Conservation (phyloP, 2,329 filamentous ascomycete genomes). For the Xylariaceae sp. region DNA sequence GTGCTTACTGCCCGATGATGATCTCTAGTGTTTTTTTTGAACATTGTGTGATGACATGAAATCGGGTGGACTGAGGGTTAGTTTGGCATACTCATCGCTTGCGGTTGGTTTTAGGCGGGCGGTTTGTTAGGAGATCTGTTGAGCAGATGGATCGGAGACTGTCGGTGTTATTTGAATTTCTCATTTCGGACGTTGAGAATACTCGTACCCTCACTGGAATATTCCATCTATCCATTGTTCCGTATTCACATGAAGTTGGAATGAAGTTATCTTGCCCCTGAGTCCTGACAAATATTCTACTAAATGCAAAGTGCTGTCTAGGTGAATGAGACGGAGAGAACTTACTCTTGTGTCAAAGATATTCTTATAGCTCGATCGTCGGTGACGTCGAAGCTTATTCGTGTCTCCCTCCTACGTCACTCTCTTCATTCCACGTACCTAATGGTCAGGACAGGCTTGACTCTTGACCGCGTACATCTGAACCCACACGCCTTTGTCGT, state of each 20-base stretch:
- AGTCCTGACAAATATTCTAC: neutral
- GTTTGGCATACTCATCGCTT: too few species aligned
- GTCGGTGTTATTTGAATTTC: too few species aligned
- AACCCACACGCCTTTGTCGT: neutral
- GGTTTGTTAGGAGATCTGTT: too few species aligned
- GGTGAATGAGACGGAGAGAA: neutral
- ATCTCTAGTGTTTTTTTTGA: too few species aligned
- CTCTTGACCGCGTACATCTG: neutral
- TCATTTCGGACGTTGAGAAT: too few species aligned
- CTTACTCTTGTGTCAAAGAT: neutral
- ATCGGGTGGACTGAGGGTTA: too few species aligned
- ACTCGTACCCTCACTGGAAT: too few species aligned
- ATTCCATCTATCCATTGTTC: too few species aligned
- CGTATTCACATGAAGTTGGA: neutral
- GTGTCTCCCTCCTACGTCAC: neutral
- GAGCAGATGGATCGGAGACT: too few species aligned
- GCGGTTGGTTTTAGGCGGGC: too few species aligned
- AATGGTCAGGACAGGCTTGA: neutral
- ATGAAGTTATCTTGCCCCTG: neutral
- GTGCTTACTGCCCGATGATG: too few species aligned
- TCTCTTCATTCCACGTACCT: neutral
- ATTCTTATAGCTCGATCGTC: neutral
- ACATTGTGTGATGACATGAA: too few species aligned
- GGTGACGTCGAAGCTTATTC: neutral
- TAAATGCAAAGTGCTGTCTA: neutral